Evolutionary conservation across 192 early-diverging fungal species (phyloP).

Genomic region (Entomortierella lignicola): DNA sequence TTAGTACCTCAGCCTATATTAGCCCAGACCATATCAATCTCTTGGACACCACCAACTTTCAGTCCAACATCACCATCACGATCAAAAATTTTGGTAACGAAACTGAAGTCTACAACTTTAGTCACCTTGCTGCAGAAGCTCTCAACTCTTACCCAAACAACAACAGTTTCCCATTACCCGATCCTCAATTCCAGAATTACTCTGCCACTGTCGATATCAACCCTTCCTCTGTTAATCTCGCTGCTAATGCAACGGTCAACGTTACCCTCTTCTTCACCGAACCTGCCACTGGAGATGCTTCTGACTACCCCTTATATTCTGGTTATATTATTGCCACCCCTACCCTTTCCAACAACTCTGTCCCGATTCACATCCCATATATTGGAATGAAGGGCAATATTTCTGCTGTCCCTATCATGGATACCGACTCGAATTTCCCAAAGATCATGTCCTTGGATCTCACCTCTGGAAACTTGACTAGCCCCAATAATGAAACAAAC

Average conservation of each 20-base stretch:
- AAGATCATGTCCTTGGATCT: not conserved
- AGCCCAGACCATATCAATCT: slow-evolving; percentile 69
- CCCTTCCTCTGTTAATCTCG: slow-evolving; percentile 27
- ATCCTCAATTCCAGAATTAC: slow-evolving; percentile 28
- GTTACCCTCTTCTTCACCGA: slow-evolving; percentile 56
- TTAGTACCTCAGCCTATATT: slow-evolving; percentile 62
- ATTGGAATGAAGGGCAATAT: slow-evolving; percentile 43
- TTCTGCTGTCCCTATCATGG: slow-evolving; percentile 40
- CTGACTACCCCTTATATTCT: slow-evolving; percentile 34
- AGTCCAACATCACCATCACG: slow-evolving; percentile 43
- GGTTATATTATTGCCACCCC: slow-evolving; percentile 40
- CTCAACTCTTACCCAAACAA: slow-evolving; percentile 50
- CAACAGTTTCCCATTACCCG: slow-evolving; percentile 32
- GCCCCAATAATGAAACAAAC: not conserved
- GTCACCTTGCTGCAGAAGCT: slow-evolving; percentile 55
- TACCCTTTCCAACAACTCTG: not conserved
- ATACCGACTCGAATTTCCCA: slow-evolving; percentile 24
- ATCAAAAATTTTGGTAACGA: slow-evolving; percentile 56
- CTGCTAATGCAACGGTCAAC: slow-evolving; percentile 31
- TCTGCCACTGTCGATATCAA: slow-evolving; percentile 55
- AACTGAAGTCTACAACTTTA: slow-evolving; percentile 41
- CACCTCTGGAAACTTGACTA: slow-evolving; percentile 1
- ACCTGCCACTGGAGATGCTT: slow-evolving; percentile 34
- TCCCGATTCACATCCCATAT: slow-evolving; percentile 42
- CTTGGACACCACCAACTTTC: slow-evolving; percentile 57